Evolutionary conservation across 2,329 filamentous ascomycete species (phyloP).

Genomic region (Annulohypoxylon truncatum): DNA sequence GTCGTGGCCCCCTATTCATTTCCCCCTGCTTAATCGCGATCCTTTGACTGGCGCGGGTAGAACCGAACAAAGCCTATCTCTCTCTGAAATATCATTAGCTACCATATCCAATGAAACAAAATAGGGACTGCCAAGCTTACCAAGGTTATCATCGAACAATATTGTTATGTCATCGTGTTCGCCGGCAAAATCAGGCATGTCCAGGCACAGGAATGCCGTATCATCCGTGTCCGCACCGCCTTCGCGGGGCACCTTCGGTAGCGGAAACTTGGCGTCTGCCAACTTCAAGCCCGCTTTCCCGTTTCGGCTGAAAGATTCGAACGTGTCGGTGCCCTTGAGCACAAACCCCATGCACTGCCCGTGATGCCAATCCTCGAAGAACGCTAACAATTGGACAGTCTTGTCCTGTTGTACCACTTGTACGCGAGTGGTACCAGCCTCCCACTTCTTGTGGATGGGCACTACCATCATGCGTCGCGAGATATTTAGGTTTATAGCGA

Average conservation of each 20-base stretch:
- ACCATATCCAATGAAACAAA: conserved; percentile 18
- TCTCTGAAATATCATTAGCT: conserved; percentile 57
- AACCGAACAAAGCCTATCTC: conserved; percentile 63
- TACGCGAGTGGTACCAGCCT: conserved; percentile 80
- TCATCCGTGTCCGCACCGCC: conserved; percentile 66
- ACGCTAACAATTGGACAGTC: conserved; percentile 81
- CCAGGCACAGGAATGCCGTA: conserved; percentile 83
- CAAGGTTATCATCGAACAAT: conserved; percentile 81
- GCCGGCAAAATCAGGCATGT: conserved; percentile 87
- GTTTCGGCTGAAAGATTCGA: conserved; percentile 74
- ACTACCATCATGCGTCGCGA: conserved; percentile 88
- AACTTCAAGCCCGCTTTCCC: conserved; percentile 80
- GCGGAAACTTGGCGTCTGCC: conserved; percentile 89
- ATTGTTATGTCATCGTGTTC: conserved; percentile 94
- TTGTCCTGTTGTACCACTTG: conserved; percentile 84
- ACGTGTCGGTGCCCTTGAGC: conserved; percentile 84
- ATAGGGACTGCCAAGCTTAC: conserved; percentile 61
- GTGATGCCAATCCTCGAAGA: conserved; percentile 89
- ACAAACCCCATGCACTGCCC: conserved; percentile 91
- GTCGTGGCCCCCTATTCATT: conserved; percentile 39
- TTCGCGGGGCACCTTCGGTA: conserved; percentile 72
- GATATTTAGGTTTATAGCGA: conserved; percentile 82
- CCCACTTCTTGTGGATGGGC: conserved; percentile 94
- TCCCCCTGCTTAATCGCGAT: conserved; percentile 52
- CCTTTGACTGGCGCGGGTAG: conserved; percentile 69